Evolutionary conservation across 2,329 filamentous ascomycete genomes (phyloP), one percentile per base, ranked within the genome.

Genomic region (Diaporthe sp.): DNA sequence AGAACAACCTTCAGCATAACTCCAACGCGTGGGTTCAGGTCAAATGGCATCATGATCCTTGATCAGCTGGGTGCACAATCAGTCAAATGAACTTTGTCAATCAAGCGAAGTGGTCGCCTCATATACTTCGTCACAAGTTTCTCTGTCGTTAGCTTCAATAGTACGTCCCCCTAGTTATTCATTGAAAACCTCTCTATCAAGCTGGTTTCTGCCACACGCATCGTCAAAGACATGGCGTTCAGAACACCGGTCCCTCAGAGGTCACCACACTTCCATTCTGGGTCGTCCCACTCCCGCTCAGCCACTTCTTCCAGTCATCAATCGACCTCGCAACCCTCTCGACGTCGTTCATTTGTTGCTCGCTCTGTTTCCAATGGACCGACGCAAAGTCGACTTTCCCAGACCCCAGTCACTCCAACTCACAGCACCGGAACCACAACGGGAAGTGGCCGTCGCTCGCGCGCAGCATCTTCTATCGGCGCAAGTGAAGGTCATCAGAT

Each of bases 401-500:
- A 31, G 17, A 73, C 58, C 5, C 58, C 71, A 3, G 46, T 4
- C 5, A 77, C 73, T 2, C 57, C 71, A 9, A 71, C 70, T n/a
- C 73, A 73, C 58, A 77, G 62, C 49, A 73, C 57, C 2, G 70
- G 34, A 25, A 86, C 83, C n/a, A 87, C 85, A 9, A 79, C 84
- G 1, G 49, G 62, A 12, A 86, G 86, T 4, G 85, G 87, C 12
- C 85, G 87, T 55, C 87, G 84, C 71, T 89, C 88, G 42, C 85
- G 85, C 8, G 82, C 84, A 2, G 80, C 83, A 5, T 83, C 77
- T 76, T 84, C 86, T 10, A 79, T 89, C 9, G 88, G 88, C 67
- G 83, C 85, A 10, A 85, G 84, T 17, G 90, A 91, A 44, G 82
- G 85, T 34, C 93, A 96, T 79, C 91, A 94, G 77, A 91, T 98